Conservation (phyloP, 2,329 filamentous ascomycete genomes). For the Alternaria alternata region DNA sequence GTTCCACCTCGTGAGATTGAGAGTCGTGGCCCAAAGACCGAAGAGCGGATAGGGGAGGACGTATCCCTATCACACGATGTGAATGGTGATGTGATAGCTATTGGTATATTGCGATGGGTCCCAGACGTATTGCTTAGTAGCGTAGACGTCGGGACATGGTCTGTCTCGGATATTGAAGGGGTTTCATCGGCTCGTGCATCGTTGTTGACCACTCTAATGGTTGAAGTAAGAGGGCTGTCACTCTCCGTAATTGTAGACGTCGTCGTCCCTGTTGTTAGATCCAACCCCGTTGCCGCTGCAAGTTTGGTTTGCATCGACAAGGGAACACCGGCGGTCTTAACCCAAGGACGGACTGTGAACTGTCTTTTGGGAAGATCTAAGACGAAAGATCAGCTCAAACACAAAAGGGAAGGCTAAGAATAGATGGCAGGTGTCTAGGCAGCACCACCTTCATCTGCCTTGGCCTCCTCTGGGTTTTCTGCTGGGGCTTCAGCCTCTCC, state of each 20-base stretch:
- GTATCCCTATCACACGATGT: neutral
- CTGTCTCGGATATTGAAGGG: neutral
- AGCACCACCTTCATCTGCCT: slow-evolving; percentile 49
- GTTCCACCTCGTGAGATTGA: slow-evolving; percentile 2
- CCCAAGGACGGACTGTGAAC: slow-evolving; percentile 40
- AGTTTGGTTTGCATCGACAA: slow-evolving; percentile 24
- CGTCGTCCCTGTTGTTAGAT: slow-evolving; percentile 9
- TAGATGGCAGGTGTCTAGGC: slow-evolving; percentile 37
- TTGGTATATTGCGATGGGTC: neutral
- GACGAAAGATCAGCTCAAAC: slow-evolving; percentile 35
- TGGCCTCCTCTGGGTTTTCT: slow-evolving; percentile 37
- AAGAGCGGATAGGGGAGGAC: neutral
- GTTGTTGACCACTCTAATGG: slow-evolving; percentile 20
- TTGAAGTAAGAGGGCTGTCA: slow-evolving; percentile 2
- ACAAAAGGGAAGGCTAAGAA: slow-evolving; percentile 17
- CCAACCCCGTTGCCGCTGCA: slow-evolving; percentile 7
- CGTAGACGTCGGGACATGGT: neutral
- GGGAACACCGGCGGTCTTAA: slow-evolving; percentile 33
- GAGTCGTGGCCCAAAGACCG: neutral
- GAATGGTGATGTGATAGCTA: slow-evolving; percentile 4
- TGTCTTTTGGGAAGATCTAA: slow-evolving; percentile 29
- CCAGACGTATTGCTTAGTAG: neutral
- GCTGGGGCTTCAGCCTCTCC: slow-evolving; percentile 26
- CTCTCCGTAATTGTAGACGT: neutral
- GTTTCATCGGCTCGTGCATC: neutral